Conservation (phyloP, 73 alveolate genomes). For the Symbiodinium natans region DNA sequence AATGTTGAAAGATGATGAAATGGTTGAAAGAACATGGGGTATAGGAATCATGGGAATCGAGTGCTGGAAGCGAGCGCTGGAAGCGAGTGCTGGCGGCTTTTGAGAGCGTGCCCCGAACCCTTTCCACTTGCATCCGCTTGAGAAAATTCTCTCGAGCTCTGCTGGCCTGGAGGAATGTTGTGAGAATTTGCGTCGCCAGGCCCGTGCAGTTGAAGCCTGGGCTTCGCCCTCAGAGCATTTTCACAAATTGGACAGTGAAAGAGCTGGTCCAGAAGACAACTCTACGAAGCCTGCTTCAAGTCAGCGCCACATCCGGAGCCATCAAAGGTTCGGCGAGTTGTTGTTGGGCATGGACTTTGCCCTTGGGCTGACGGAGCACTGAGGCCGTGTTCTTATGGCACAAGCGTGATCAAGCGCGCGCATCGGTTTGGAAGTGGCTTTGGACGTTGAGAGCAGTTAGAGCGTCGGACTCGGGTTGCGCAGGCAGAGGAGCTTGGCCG, state of each 20-base stretch:
- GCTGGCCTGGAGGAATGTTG: no score
- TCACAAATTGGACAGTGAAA: no score
- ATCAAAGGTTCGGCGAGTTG: constrained; percentile 58
- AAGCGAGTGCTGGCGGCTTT: no score
- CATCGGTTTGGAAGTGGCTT: no score
- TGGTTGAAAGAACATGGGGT: no score
- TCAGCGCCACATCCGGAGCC: neutral
- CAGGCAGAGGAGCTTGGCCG: constrained; percentile 9
- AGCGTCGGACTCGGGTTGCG: neutral
- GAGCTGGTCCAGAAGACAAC: neutral
- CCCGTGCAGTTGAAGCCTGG: constrained; percentile 2
- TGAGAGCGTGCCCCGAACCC: no score
- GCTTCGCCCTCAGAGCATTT: neutral
- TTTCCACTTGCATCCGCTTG: no score
- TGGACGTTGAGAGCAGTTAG: neutral
- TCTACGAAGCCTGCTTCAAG: neutral
- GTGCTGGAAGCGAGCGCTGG: no score
- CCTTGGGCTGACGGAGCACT: constrained; percentile 86
- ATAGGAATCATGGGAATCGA: no score
- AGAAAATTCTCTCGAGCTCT: no score
- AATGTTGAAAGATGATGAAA: no score
- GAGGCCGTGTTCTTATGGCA: neutral
- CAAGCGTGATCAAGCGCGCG: no score
- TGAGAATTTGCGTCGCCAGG: neutral
- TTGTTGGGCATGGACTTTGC: constrained; percentile 84